A percentile compares a stretch with the other conserved stretches of the same genome.
phyloP scores from a whole-genome alignment of 148 eudicot species.

The Selenicereus undatus region DNA sequence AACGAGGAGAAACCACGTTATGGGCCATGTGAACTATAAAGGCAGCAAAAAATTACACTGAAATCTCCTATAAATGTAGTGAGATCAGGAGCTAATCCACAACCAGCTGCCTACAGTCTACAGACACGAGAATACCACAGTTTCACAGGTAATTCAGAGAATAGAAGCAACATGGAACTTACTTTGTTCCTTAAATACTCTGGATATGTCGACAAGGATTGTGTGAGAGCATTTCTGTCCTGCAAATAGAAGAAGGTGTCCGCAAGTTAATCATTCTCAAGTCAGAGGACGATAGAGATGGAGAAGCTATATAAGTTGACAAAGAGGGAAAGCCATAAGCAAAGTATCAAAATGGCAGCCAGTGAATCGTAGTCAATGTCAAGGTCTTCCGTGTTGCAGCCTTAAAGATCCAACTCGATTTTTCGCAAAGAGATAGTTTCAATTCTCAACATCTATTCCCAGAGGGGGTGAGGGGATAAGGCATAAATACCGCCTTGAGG shows the following conservation, averaged over 20 bases:
- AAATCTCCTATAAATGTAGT: background rate
- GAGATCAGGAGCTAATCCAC: background rate
- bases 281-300: background rate
- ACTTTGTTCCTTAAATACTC: conserved; percentile 92
- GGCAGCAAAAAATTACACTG: background rate
- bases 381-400: no score
- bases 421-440: no score
- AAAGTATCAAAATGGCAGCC: no score
- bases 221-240: conserved; percentile 72
- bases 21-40: background rate
- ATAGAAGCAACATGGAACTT: conserved; percentile 25
- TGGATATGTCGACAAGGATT: conserved; percentile 88
- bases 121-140: background rate
- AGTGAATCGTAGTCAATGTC: no score
- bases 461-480: no score
- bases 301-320: no score
- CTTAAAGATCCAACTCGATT: no score
- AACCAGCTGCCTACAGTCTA: background rate
- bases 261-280: background rate
- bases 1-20: background rate
- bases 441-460: no score
- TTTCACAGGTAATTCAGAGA: background rate
- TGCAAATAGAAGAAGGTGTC: conserved; percentile 31
- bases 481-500: no score
- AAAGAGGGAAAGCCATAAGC: no score